Evolutionary conservation across 1,139 yeast genomes (phyloP).

Genomic region (Lodderomyces jiufengensis): DNA sequence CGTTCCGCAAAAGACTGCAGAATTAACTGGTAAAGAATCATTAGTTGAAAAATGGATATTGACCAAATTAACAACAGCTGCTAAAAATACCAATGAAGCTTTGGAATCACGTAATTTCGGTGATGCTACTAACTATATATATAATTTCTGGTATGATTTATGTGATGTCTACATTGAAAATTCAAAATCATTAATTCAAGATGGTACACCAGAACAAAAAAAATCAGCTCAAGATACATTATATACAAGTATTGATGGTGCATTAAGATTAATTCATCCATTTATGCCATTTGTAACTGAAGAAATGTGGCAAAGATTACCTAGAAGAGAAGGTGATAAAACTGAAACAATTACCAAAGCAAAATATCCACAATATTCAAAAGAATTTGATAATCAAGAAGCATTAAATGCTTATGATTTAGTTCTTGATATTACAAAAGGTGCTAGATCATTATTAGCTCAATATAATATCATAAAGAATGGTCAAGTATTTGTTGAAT

Average conservation of each 20-base stretch:
- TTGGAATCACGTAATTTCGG: conserved; percentile 86
- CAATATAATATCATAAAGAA: conserved; percentile 86
- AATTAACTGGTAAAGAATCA: conserved; percentile 75
- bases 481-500: conserved; percentile 81
- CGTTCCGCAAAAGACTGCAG: conserved; percentile 64
- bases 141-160: conserved; percentile 93
- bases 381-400: conserved; percentile 57
- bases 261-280: conserved; percentile 90
- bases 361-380: conserved; percentile 64
- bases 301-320: conserved; percentile 98
- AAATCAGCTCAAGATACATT: conserved; percentile 90
- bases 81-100: conserved; percentile 60
- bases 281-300: conserved; percentile 97
- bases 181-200: conserved; percentile 87
- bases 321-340: conserved; percentile 73
- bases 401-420: conserved; percentile 76
- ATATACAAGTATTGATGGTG: conserved; percentile 89
- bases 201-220: conserved; percentile 81
- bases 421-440: conserved; percentile 81
- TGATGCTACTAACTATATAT: conserved; percentile 80
- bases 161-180: conserved; percentile 98
- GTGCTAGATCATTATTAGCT: conserved; percentile 86
- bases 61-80: conserved; percentile 73
- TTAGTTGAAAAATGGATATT: conserved; percentile 96
- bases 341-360: conserved; percentile 77